Evolutionary conservation across 352 stramenopile genomes (phyloP), one percentile per base, ranked within the genome.

Genomic region (Aphanomyces invadans): DNA sequence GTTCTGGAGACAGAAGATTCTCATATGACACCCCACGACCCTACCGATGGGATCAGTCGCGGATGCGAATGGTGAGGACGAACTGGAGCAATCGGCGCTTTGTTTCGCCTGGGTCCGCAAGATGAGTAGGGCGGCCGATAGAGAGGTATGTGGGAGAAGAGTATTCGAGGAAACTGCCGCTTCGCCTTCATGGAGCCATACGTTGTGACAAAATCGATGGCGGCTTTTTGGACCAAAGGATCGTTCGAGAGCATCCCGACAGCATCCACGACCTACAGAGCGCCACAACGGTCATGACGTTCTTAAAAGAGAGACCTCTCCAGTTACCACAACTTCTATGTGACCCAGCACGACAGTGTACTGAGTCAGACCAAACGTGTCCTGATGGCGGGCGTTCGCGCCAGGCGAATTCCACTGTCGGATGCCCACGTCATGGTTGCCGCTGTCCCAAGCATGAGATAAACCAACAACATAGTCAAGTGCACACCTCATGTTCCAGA

Each of bases 401-500:
- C 25, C 10, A 7, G 29, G 4, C 11, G 1, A 33, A 29, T 57
- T 57, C 49, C 49, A 57, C 29, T 2, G 49, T 5, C 29, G 25
- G 25, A 57, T 57, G 4, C 49, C 49, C 7, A 57, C 49, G 49
- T 57, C 49, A 32, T 57, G 49, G 49, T 57, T 57, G 29, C 49
- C 49, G 29, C 49, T 57, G 28, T 4, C 39, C 21, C 39, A 0
- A n/a, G 15, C 15, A n/a, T 48, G 15, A 48, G 17, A n/a, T 15
- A 54, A 54, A 29, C 1, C 11, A n/a, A n/a, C n/a, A n/a, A n/a
- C n/a, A n/a, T n/a, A n/a, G n/a, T n/a, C n/a, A n/a, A n/a, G n/a
- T n/a, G n/a, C n/a, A n/a, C n/a, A 64, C 55, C 31, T 64, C 55
- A 64, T 64, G 55, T 64, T 64, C 36, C 55, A 64, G 12, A 63